These are phyloP conservation scores for Prunus kanzakura DNA, from an alignment of 306 rosid species.

Conservation along the genomic window DNA sequence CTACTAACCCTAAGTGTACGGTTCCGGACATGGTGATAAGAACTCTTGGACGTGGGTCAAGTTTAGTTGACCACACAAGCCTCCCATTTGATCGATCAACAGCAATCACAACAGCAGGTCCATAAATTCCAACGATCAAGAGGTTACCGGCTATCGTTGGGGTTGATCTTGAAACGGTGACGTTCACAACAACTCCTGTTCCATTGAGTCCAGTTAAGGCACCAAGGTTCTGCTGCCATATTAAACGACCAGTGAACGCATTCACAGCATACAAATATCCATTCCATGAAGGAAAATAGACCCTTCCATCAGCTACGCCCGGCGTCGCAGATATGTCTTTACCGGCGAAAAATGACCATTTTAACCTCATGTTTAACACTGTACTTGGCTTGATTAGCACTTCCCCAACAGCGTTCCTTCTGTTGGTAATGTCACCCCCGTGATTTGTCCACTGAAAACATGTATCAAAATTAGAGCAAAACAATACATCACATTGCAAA, in stretches of 20 bases:
- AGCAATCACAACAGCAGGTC: slow-evolving; percentile 36
- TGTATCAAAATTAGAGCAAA: neutral
- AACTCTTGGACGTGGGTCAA: slow-evolving; percentile 31
- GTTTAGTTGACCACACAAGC: slow-evolving; percentile 28
- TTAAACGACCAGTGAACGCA: slow-evolving; percentile 23
- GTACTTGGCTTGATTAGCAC: slow-evolving; percentile 21
- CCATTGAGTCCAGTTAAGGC: slow-evolving; percentile 26
- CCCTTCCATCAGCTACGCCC: slow-evolving; percentile 27
- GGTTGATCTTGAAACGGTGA: slow-evolving; percentile 34
- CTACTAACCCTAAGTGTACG: slow-evolving; percentile 27
- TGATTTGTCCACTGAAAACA: slow-evolving; percentile 37
- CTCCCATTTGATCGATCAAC: slow-evolving; percentile 27
- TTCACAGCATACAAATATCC: slow-evolving; percentile 33
- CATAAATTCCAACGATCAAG: slow-evolving; percentile 34
- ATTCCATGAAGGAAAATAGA: slow-evolving; percentile 47
- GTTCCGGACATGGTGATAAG: slow-evolving; percentile 38
- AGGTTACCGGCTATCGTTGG: slow-evolving; percentile 24
- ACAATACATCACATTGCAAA: neutral
- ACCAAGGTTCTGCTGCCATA: slow-evolving; percentile 35
- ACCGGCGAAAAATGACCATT: slow-evolving; percentile 31
- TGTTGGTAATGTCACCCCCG: slow-evolving; percentile 28
- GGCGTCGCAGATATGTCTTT: slow-evolving; percentile 39
- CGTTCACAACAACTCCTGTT: slow-evolving; percentile 32
- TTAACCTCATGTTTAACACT: slow-evolving; percentile 15
- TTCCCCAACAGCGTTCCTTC: slow-evolving; percentile 24